Evolutionary conservation across 805 yeast genomes (phyloP).

Genomic region (Metschnikowia hibisci): DNA sequence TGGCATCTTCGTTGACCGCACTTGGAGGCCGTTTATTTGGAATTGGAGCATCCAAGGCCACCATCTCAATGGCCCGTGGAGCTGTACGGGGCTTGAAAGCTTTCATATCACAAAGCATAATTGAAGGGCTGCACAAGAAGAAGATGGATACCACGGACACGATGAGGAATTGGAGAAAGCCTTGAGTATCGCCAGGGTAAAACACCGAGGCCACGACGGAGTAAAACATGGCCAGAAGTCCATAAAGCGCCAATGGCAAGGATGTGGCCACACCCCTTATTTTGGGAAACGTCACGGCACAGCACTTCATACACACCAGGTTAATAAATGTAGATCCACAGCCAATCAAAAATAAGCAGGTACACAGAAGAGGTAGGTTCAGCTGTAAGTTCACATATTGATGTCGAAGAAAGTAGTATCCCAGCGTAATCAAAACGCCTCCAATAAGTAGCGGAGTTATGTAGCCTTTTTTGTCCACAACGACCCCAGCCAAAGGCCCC

Average conservation of each 20-base stretch:
- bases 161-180: slow-evolving; percentile 47
- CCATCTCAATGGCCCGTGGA: slow-evolving; percentile 13
- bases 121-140: slow-evolving; percentile 44
- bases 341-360: slow-evolving; percentile 56
- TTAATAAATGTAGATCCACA: slow-evolving; percentile 64
- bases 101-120: slow-evolving; percentile 36
- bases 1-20: background rate
- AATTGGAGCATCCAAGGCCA: background rate
- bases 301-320: slow-evolving; percentile 65
- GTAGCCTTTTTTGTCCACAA: slow-evolving; percentile 64
- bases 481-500: slow-evolving; percentile 65
- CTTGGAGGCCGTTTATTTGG: background rate
- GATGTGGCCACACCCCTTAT: slow-evolving; percentile 72
- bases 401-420: slow-evolving; percentile 52
- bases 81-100: background rate
- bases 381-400: slow-evolving; percentile 45
- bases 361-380: slow-evolving; percentile 39
- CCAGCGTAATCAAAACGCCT: slow-evolving; percentile 44
- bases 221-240: slow-evolving; percentile 66
- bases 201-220: slow-evolving; percentile 52
- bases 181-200: slow-evolving; percentile 56
- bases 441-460: slow-evolving; percentile 50
- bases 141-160: slow-evolving; percentile 40
- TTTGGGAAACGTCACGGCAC: slow-evolving; percentile 65
- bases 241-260: slow-evolving; percentile 70